These are phyloP conservation scores for Litsea cubeba DNA, from an alignment of 164 flowering plant species.

Conservation along the genomic window DNA sequence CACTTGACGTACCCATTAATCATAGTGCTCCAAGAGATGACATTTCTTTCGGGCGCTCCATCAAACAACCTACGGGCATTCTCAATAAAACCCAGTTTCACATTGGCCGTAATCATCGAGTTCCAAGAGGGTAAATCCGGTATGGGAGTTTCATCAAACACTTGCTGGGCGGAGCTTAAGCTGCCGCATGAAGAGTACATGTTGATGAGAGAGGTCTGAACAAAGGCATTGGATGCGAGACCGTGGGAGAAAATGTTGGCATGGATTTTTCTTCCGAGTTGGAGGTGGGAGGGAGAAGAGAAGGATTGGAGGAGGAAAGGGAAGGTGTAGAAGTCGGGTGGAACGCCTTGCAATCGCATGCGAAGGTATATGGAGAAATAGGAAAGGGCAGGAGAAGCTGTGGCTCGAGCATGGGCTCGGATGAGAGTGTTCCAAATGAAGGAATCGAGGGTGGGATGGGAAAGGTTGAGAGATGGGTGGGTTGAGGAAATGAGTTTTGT, in stretches of 20 bases:
- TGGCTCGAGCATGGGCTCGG: constrained; percentile 15
- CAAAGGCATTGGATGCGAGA: constrained; percentile 15
- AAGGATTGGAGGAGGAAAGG: constrained; percentile 32
- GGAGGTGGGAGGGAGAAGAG: constrained; percentile 19
- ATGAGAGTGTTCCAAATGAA: constrained; percentile 35
- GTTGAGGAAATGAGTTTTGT: constrained; percentile 19
- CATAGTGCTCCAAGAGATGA: constrained; percentile 39
- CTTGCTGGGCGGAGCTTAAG: constrained; percentile 17
- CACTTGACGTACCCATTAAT: constrained; percentile 29
- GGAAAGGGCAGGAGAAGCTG: background rate
- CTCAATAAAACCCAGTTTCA: constrained; percentile 18
- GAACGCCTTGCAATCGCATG: constrained; percentile 28
- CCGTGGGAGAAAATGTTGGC: constrained; percentile 22
- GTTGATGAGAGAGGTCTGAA: constrained; percentile 26
- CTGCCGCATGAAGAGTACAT: constrained; percentile 28
- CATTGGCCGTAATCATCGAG: constrained; percentile 23
- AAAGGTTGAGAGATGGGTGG: constrained; percentile 25
- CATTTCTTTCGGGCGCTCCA: constrained; percentile 33
- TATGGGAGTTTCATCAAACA: constrained; percentile 28
- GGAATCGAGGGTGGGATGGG: constrained; percentile 24
- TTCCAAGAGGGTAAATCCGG: constrained; percentile 36
- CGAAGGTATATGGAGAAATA: constrained; percentile 24
- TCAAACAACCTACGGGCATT: constrained; percentile 26
- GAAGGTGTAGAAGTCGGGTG: constrained; percentile 32
- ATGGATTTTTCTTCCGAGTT: constrained; percentile 16